Evolutionary conservation across 352 stramenopile species (phyloP), one percentile per base, ranked within the genome.

Genomic region (Lagenidium giganteum): DNA sequence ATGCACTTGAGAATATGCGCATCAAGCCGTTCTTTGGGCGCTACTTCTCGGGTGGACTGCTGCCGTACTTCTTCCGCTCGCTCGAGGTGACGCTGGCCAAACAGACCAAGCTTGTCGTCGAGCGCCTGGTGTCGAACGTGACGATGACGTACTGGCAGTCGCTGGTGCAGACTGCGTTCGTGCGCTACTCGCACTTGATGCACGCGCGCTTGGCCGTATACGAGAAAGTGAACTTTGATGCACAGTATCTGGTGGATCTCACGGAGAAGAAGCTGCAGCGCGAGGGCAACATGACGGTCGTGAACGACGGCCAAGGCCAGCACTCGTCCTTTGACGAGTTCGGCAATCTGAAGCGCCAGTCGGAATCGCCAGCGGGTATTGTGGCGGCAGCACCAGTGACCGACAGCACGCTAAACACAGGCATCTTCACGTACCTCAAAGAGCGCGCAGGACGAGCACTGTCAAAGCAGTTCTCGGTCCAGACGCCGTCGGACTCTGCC

Each of bases 291-390:
- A 42, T 68, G 0, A 57, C 67, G 21, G 60, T 78, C 22, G 72
- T 83, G 42, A 70, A 83, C 32, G 70, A 66, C 38, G 69, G 73
- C 5, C 69, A 85, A 21, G 69, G 67, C 36, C 69, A 74, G 18
- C 83, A 74, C 47, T 87, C 77, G 4, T 61, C 62, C 16, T 89
- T 89, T 30, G 77, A 89, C 47, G 77, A 89, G 57, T 89, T 87
- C 50, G 77, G 77, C 8, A 89, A 89, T 44, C 61, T 89, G 27
- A 88, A 84, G 51, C 71, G 73, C 35, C 56, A 82, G 17, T 20
- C 57, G 22, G 36, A 58, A 35, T 35, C 40, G 31, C n/a, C 12
- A 26, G 3, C 44, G 43, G 31, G 38, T 12, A 44, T 49, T 35
- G 14, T 14, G 40, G 42, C 5, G 37, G 43, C 0, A 29, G 28